Evolutionary conservation across 495 filamentous ascomycete species (phyloP), one percentile per base, ranked within the genome.

Genomic region (Lichina pygmaea): DNA sequence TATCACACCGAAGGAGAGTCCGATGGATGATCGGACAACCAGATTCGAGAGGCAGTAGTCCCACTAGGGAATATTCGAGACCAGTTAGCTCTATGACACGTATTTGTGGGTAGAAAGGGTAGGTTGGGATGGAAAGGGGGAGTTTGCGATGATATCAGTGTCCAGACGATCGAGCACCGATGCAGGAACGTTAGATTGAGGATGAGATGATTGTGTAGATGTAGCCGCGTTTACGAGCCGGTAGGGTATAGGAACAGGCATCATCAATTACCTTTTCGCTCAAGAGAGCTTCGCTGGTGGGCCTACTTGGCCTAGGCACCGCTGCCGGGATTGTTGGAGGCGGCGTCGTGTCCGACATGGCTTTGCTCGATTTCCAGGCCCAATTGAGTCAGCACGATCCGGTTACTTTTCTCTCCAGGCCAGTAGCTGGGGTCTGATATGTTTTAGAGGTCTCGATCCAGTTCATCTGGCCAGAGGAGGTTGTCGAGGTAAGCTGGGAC

Each of bases 41-140:
- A 93, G 71, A 55, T 86, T 92, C 52, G 89, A 93, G 60, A 95
- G 76, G 60, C 86, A 92, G 61, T 78, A 83, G 61, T 99, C 89
- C 89, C 89, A 99, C 91, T 99, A 24, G 24, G 4, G 24, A 24
- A 24, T 4, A 24, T 24, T 24, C 24, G 2, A 24, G 24, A 24
- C 24, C 2, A 24, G 24, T 24, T 24, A 24, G 24, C 24, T 24
- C 24, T 24, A 24, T 24, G 2, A 24, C 4, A 24, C 4, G 24
- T 24, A 24, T 24, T 24, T 24, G 24, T 24, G 24, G 24, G 24
- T 24, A 24, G 1, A 4, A 24, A 24, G 24, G 4, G 2, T 39
- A 39, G 13, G 1, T 39, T 39, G 36, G 3, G 6, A 3, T 2
- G 6, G 36, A 5, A 39, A 39, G 36, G 6, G 13, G 36, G 4